Evolutionary conservation across 2,329 filamentous ascomycete species (phyloP).

Genomic region (Scolecobasidium constrictum): DNA sequence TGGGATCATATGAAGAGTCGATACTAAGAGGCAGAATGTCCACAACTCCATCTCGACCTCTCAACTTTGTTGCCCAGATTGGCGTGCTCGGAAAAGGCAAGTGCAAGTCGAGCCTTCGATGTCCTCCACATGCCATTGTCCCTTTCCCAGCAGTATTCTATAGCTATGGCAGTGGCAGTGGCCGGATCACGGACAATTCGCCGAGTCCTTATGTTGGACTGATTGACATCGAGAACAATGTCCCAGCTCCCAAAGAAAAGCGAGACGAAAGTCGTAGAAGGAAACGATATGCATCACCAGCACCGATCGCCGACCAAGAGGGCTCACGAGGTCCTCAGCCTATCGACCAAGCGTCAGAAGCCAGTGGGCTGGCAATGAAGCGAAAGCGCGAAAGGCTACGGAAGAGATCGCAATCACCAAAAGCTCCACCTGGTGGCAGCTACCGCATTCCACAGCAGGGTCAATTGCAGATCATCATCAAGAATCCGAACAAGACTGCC

Average conservation of each 20-base stretch:
- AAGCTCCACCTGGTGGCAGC: conserved; percentile 71
- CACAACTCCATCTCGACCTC: conserved; percentile 80
- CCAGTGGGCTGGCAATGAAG: background rate
- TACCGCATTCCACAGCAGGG: conserved; percentile 92
- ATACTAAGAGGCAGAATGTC: conserved; percentile 95
- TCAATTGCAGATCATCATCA: conserved; percentile 92
- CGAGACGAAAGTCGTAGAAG: conserved; percentile 3
- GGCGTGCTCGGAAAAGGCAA: conserved; percentile 83
- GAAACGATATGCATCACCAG: conserved; percentile 13
- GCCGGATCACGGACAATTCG: conserved; percentile 54
- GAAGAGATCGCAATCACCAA: conserved; percentile 37
- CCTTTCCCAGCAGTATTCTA: conserved; percentile 95
- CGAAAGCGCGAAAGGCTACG: conserved; percentile 47
- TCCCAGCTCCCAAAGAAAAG: background rate
- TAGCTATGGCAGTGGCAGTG: conserved; percentile 56
- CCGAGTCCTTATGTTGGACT: conserved; percentile 94
- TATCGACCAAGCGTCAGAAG: background rate
- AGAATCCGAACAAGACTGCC: conserved; percentile 96
- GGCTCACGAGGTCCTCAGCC: background rate
- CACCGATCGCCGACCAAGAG: conserved; percentile 10
- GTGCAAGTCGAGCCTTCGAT: conserved; percentile 74
- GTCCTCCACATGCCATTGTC: conserved; percentile 80
- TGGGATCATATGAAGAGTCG: conserved; percentile 95
- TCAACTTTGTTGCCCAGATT: conserved; percentile 91
- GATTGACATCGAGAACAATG: conserved; percentile 70